phyloP scores from a whole-genome alignment of 2,329 filamentous ascomycete genomes.

The Exophiala oligosperma region DNA sequence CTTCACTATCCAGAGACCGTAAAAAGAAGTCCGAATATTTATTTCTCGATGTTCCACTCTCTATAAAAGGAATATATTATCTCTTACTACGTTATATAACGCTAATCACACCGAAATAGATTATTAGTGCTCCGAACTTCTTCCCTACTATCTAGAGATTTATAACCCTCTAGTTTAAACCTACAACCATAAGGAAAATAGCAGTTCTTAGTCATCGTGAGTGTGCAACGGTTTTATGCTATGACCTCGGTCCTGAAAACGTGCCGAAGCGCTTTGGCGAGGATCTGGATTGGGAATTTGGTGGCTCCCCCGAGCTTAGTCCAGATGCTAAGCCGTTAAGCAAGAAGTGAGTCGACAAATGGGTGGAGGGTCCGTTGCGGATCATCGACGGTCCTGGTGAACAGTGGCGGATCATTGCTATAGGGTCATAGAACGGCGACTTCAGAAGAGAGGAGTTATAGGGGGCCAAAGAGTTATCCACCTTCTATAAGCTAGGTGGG shows the following conservation, averaged over 20 bases:
- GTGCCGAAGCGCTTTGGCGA: slow-evolving; percentile 8
- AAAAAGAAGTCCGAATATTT: slow-evolving; percentile 3
- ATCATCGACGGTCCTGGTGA: slow-evolving; percentile 2
- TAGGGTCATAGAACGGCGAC: slow-evolving; percentile 3
- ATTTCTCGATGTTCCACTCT: neutral
- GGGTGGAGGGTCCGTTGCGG: neutral
- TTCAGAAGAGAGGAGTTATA: slow-evolving; percentile 10
- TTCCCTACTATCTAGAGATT: slow-evolving; percentile 90
- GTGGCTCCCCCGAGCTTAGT: slow-evolving; percentile 3
- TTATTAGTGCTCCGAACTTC: slow-evolving; percentile 54
- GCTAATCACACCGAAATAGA: slow-evolving; percentile 2
- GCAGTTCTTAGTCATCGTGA: slow-evolving; percentile 6
- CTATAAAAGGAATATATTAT: neutral
- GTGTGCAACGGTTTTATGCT: neutral
- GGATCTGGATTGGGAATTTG: slow-evolving; percentile 12
- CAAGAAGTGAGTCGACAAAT: neutral
- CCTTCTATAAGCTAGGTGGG: too few species aligned
- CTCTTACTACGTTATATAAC: neutral
- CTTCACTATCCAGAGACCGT: slow-evolving; percentile 15
- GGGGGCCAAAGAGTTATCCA: neutral
- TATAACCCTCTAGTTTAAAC: slow-evolving; percentile 87
- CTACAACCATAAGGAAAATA: slow-evolving; percentile 14
- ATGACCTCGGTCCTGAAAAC: slow-evolving; percentile 7
- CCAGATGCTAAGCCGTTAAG: slow-evolving; percentile 3
- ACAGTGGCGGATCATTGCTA: slow-evolving; percentile 5